phyloP scores from a whole-genome alignment of 352 stramenopile genomes.

The Peronospora belbahrii region DNA sequence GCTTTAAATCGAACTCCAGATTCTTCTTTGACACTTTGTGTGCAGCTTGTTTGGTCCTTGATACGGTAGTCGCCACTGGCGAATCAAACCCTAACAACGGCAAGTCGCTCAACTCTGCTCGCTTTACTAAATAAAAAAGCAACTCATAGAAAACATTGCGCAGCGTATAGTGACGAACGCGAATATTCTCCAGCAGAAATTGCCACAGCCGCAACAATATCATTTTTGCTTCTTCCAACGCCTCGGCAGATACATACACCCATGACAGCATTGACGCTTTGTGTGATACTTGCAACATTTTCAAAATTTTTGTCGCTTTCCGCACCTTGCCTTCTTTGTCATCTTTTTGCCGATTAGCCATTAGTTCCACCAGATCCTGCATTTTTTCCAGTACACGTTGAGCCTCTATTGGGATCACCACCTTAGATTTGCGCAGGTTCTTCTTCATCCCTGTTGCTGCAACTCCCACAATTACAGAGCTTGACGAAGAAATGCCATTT shows the following conservation, averaged over 20 bases:
- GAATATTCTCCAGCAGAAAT: constrained; percentile 86
- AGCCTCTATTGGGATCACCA: constrained; percentile 78
- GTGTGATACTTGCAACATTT: constrained; percentile 86
- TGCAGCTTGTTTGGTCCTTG: constrained; percentile 64
- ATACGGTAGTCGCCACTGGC: constrained; percentile 44
- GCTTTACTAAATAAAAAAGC: constrained; percentile 86
- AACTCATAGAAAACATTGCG: constrained; percentile 87
- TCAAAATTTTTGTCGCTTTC: constrained; percentile 85
- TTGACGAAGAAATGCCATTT: constrained; percentile 81
- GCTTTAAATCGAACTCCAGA: constrained; percentile 76
- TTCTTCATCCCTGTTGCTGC: constrained; percentile 50
- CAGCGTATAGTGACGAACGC: constrained; percentile 84
- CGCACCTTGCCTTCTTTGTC: constrained; percentile 87
- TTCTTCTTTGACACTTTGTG: constrained; percentile 77
- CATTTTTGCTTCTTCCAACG: constrained; percentile 81
- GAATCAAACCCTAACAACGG: constrained; percentile 80
- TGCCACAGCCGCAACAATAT: constrained; percentile 83
- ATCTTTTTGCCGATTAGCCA: constrained; percentile 83
- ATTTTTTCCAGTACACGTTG: constrained; percentile 86
- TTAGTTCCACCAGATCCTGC: constrained; percentile 82
- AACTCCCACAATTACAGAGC: constrained; percentile 77
- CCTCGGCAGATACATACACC: constrained; percentile 78
- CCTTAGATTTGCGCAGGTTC: constrained; percentile 55
- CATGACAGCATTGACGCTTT: constrained; percentile 87
- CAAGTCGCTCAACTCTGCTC: constrained; percentile 77